Evolutionary conservation across 495 filamentous ascomycete genomes (phyloP).

Genomic region (Friedmanniomyces endolithicus): DNA sequence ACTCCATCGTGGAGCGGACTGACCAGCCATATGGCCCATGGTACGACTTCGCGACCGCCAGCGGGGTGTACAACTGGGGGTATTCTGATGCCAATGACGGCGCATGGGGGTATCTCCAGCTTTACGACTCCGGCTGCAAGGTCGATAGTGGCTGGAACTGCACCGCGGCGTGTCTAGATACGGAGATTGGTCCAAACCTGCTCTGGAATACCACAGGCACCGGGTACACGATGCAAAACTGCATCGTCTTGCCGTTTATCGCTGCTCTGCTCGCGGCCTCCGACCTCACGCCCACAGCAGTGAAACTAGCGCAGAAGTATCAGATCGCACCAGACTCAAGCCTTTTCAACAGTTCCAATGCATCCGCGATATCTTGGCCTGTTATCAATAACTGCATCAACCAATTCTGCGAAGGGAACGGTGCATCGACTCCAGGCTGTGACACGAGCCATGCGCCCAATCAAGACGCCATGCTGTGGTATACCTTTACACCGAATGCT

Average conservation of each 20-base stretch:
- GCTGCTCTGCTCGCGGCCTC: background rate
- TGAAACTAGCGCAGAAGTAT: background rate
- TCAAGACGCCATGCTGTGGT: background rate
- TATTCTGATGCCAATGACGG: background rate
- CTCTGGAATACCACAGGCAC: background rate
- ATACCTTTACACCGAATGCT: background rate
- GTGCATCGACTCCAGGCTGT: background rate
- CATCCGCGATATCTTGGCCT: background rate
- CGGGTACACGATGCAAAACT: conserved; percentile 2
- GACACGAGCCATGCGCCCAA: background rate
- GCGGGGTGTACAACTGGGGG: background rate
- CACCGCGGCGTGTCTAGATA: conserved; percentile 4
- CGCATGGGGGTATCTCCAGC: background rate
- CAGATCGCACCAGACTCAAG: background rate
- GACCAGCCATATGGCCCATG: background rate
- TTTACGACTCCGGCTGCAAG: background rate
- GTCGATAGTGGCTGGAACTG: background rate
- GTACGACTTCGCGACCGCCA: background rate
- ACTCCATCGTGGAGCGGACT: background rate
- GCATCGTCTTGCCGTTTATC: background rate
- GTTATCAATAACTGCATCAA: conserved; percentile 5
- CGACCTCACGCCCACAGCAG: background rate
- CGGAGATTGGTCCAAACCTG: background rate
- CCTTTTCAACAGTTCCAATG: background rate
- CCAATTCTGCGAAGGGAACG: background rate